A percentile compares a stretch with the other conserved stretches of the same genome.
Conservation (phyloP, 805 yeast genomes). For the Lipomyces sp. region DNA sequence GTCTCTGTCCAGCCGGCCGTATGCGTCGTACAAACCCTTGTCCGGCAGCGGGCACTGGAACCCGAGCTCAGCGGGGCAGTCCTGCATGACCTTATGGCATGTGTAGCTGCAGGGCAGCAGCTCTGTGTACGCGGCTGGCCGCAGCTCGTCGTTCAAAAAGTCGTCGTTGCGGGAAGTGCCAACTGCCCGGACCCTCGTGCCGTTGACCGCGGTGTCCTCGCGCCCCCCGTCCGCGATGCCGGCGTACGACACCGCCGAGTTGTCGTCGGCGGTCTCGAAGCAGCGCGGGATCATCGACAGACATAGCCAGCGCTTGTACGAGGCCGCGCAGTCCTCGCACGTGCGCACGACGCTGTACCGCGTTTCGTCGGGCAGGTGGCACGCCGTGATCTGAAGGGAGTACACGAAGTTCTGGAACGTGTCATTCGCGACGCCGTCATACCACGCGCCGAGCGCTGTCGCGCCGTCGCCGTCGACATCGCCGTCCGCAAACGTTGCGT, state of each 20-base stretch:
- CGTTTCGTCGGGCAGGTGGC: conserved; percentile 61
- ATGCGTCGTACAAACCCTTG: conserved; percentile 27
- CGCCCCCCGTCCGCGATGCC: conserved; percentile 47
- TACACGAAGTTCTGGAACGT: conserved; percentile 65
- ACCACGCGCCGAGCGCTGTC: conserved; percentile 45
- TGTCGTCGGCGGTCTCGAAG: conserved; percentile 43
- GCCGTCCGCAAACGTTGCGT: conserved; percentile 37
- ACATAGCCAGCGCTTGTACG: conserved; percentile 87
- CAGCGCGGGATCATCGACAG: conserved; percentile 86
- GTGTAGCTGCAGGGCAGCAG: conserved; percentile 80
- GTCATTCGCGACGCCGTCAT: conserved; percentile 60
- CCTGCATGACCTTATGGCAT: conserved; percentile 73
- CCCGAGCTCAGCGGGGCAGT: conserved; percentile 76
- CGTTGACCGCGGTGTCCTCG: conserved; percentile 33
- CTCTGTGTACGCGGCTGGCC: conserved; percentile 68
- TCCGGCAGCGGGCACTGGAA: conserved; percentile 65
- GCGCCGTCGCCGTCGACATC: too few species aligned
- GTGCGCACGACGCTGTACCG: conserved; percentile 69
- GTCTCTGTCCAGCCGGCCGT: conserved; percentile 14
- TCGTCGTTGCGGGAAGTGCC: conserved; percentile 51
- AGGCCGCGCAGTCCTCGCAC: conserved; percentile 66
- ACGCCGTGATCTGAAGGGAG: conserved; percentile 71
- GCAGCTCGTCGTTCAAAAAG: conserved; percentile 52
- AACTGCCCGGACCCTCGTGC: conserved; percentile 2
- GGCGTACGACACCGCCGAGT: conserved; percentile 13